A percentile compares a stretch with the other conserved stretches of the same genome.
These are phyloP conservation scores for Dipteronia sinensis DNA, from an alignment of 345 rosid species.

Conservation along the genomic window DNA sequence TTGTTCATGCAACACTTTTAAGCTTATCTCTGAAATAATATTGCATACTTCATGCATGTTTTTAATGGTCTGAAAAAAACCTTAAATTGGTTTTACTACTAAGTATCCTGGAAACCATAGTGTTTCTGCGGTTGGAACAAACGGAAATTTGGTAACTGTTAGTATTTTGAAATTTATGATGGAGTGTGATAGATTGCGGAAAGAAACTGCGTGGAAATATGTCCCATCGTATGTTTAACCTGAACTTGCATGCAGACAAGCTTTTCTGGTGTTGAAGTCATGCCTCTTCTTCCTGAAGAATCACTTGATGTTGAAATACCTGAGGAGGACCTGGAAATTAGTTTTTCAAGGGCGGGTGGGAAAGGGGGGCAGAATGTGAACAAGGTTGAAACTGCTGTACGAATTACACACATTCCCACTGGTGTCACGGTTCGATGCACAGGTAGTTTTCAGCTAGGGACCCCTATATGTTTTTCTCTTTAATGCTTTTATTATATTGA, in stretches of 20 bases:
- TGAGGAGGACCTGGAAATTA: constrained; percentile 86
- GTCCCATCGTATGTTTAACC: constrained; percentile 14
- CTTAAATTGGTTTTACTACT: neutral
- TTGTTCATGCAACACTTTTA: no score
- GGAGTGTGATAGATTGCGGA: neutral
- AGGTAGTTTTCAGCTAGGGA: constrained; percentile 38
- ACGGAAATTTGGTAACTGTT: constrained; percentile 2
- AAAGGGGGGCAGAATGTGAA: constrained; percentile 98
- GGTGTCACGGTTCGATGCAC: constrained; percentile 89
- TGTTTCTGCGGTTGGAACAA: neutral
- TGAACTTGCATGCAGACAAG: constrained; percentile 61
- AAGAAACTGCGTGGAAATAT: neutral
- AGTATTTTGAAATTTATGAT: neutral
- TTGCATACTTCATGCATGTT: neutral
- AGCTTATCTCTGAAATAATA: neutral
- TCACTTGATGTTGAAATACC: constrained; percentile 70
- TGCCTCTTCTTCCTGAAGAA: constrained; percentile 95
- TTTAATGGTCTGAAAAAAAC: neutral
- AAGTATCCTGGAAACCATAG: neutral
- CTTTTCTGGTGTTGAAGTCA: constrained; percentile 88
- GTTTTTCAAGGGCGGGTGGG: constrained; percentile 92
- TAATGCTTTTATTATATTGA: neutral
- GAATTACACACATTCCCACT: constrained; percentile 86
- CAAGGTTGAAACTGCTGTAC: constrained; percentile 93
- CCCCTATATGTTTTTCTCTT: neutral